A percentile compares a stretch with the other conserved stretches of the same genome.
phyloP scores from a whole-genome alignment of 2,329 filamentous ascomycete genomes.

The Trichoderma asperellum region DNA sequence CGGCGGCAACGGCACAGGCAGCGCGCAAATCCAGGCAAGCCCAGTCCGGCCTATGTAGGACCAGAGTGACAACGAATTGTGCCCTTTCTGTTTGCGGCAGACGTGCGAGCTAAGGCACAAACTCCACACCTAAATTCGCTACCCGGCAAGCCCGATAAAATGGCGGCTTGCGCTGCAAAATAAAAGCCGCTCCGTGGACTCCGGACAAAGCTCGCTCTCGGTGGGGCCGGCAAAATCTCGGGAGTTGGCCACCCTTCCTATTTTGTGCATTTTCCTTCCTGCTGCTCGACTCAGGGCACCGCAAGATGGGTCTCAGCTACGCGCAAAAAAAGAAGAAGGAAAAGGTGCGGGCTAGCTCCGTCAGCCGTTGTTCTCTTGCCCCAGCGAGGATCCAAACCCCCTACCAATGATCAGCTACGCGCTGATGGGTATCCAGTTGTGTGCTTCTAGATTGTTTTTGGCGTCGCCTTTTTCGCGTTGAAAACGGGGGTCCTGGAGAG shows the following conservation, averaged over 20 bases:
- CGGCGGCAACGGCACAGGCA: slow-evolving; percentile 24
- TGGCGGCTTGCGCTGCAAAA: slow-evolving; percentile 10
- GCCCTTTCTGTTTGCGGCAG: slow-evolving; percentile 22
- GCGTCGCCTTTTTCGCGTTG: slow-evolving; percentile 19
- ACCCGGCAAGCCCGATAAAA: slow-evolving; percentile 19
- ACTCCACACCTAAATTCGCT: slow-evolving; percentile 8
- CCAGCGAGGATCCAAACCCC: slow-evolving; percentile 14
- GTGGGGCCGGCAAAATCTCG: slow-evolving; percentile 22
- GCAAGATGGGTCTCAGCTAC: background rate
- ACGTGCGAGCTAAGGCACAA: background rate
- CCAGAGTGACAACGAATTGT: slow-evolving; percentile 2
- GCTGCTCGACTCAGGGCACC: slow-evolving; percentile 8
- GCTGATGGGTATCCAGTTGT: slow-evolving; percentile 10
- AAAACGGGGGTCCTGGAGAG: background rate
- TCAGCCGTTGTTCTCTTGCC: background rate
- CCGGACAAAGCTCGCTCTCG: slow-evolving; percentile 25
- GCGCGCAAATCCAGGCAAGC: background rate
- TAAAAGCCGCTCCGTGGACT: slow-evolving; percentile 30
- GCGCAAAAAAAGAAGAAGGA: background rate
- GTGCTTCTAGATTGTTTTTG: slow-evolving; percentile 27
- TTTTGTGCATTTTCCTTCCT: background rate
- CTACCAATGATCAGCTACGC: slow-evolving; percentile 18
- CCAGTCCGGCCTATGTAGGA: background rate
- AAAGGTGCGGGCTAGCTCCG: background rate
- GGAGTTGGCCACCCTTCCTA: background rate